Percentiles rank a stretch among this genome's conserved stretches.
Conservation (phyloP, 768 basidiomycete genomes). For the Dentipellis fragilis region DNA sequence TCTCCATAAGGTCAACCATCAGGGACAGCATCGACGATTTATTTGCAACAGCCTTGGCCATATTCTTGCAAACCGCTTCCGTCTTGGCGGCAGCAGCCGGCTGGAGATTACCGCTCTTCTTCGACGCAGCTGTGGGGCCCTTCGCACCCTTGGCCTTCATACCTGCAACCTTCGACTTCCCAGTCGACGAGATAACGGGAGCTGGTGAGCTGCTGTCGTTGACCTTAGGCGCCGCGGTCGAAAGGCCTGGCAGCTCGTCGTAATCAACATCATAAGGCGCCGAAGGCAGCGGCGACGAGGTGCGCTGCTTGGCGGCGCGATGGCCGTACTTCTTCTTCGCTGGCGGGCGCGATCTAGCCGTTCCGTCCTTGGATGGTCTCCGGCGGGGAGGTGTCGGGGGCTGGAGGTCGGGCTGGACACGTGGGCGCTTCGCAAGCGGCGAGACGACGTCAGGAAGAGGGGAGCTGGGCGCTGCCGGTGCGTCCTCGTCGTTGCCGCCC, state of each 20-base stretch:
- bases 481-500: background rate
- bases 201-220: background rate
- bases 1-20: too few relatives aligned
- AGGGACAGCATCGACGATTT: too few relatives aligned
- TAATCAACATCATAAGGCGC: slow-evolving; percentile 7
- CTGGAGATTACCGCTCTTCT: too few relatives aligned
- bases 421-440: background rate
- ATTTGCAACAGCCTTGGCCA: too few relatives aligned
- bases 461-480: background rate
- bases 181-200: background rate
- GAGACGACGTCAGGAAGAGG: background rate
- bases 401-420: background rate
- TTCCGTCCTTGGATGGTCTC: background rate
- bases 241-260: slow-evolving; percentile 9
- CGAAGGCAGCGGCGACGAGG: background rate
- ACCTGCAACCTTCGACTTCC: background rate
- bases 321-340: slow-evolving; percentile 9
- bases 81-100: too few relatives aligned
- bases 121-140: background rate
- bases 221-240: background rate
- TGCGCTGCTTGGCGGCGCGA: slow-evolving; percentile 1
- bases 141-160: slow-evolving; percentile 1
- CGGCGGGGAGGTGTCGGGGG: background rate
- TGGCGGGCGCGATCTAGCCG: background rate
- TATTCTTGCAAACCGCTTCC: too few relatives aligned